Base-by-base conservation (phyloP, 176 grass and related monocot species). In the Metroxylon sagu region DNA sequence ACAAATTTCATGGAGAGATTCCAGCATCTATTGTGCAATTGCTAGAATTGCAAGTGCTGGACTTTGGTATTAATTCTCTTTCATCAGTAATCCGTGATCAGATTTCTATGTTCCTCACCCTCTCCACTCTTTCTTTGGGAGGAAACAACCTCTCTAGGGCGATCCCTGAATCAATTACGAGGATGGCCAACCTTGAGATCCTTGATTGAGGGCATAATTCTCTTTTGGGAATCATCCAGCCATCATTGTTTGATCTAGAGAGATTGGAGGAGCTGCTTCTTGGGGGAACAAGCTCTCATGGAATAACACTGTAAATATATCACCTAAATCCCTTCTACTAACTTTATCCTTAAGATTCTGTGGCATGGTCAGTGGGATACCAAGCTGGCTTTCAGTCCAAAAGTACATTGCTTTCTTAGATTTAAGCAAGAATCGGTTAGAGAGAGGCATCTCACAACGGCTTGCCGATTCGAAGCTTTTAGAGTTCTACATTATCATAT, bases 341-440 rank as follows among this genome's bases (percentile, higher is more conserved):
- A 25, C 18, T n/a, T 54, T 76, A 5, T 76, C 63, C 16, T 53
- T 76, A 49, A 67, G 73, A 31, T 31, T 30, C 17, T 76, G 54
- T 67, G 73, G 62, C 25, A 43, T 76, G 23, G 49, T 21, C 21
- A 52, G 63, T 50, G 49, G 49, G n/a, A 39, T 74, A 51, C 73
- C 73, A 1, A 8, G 14, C 23, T 68, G 73, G 73, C 54, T 76
- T 66, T 59, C 35, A n/a, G 25, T 23, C 18, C 73, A 76, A 54
- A 68, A 76, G 14, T 35, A 66, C 21, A 62, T 75, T 5, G 72
- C 67, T 62, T 74, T 75, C 54, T 57, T 75, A 10, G 72, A 75
- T 65, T 26, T 75, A 59, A 75, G 72, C 49, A 53, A 66, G 28
- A 75, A 75, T 52, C 53, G 67, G 35, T 39, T 75, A 15, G 66